Conservation (phyloP, 2,329 filamentous ascomycete species). For the Bipolaris bicolor region DNA sequence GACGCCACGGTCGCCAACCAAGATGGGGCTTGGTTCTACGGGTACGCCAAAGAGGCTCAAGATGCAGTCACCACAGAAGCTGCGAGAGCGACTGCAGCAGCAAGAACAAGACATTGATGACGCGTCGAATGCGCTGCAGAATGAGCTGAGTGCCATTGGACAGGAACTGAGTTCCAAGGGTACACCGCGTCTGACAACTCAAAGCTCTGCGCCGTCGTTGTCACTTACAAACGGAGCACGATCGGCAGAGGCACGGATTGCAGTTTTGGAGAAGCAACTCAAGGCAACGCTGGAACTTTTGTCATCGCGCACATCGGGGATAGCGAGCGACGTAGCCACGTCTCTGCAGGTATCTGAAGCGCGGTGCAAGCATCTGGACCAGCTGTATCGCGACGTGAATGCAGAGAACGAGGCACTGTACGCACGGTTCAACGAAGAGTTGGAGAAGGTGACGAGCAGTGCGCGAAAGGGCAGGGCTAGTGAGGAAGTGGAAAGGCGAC, state of each 20-base stretch:
- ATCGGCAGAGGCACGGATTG: conserved; percentile 63
- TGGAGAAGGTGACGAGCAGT: conserved; percentile 76
- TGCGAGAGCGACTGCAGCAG: conserved; percentile 81
- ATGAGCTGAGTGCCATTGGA: conserved; percentile 79
- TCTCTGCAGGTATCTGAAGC: conserved; percentile 75
- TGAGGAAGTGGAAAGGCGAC: conserved; percentile 73
- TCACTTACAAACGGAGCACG: conserved; percentile 25
- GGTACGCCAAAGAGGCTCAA: conserved; percentile 40
- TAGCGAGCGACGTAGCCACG: conserved; percentile 74
- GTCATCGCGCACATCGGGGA: conserved; percentile 45
- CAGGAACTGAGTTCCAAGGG: conserved; percentile 70
- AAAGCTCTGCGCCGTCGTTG: conserved; percentile 37
- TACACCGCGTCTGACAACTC: conserved; percentile 41
- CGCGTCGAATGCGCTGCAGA: conserved; percentile 71
- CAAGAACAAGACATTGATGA: conserved; percentile 77
- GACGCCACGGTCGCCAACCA: conserved; percentile 39
- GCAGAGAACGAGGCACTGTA: conserved; percentile 94
- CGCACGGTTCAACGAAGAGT: conserved; percentile 88
- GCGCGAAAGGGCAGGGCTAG: conserved; percentile 77
- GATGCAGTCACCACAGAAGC: conserved; percentile 68
- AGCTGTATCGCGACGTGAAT: conserved; percentile 84
- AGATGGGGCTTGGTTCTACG: conserved; percentile 25
- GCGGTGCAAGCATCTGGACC: conserved; percentile 82
- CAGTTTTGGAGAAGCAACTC: conserved; percentile 71
- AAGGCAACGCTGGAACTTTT: conserved; percentile 53